Percentiles rank a stretch among this genome's conserved stretches.
Evolutionary conservation across 1,284 basidiomycete species (phyloP).

Genomic region (Fomes fomentarius): DNA sequence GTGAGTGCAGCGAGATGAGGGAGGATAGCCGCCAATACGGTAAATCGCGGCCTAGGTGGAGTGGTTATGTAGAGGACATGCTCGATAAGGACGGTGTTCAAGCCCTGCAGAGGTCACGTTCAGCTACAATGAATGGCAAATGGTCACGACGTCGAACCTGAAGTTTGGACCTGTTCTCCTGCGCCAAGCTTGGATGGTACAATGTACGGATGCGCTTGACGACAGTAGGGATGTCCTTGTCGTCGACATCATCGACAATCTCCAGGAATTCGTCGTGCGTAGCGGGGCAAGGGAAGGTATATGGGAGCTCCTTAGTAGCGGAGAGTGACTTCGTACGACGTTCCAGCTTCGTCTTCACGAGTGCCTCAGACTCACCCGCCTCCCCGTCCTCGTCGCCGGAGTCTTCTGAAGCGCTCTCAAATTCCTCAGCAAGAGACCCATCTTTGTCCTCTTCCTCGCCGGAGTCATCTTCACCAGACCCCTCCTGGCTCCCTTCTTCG

Average conservation of each 20-base stretch:
- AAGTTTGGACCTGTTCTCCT: constrained; percentile 91
- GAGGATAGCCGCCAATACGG: constrained; percentile 69
- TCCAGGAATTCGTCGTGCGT: constrained; percentile 89
- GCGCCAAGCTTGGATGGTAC: constrained; percentile 88
- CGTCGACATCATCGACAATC: constrained; percentile 72
- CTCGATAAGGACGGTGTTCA: constrained; percentile 89
- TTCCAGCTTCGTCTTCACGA: constrained; percentile 24
- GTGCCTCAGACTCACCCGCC: constrained; percentile 46
- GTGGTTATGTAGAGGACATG: constrained; percentile 83
- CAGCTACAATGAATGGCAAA: no score
- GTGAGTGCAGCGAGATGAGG: constrained; percentile 85
- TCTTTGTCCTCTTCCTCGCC: constrained; percentile 33
- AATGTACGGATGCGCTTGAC: constrained; percentile 91
- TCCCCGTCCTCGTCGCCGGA: constrained; percentile 36
- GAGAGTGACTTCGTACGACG: constrained; percentile 21
- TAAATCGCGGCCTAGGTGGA: constrained; percentile 61
- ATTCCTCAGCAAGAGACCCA: constrained; percentile 36
- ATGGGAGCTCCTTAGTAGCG: constrained; percentile 73
- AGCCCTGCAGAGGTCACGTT: constrained; percentile 45
- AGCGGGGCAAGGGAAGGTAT: constrained; percentile 88
- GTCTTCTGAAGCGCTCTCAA: constrained; percentile 28
- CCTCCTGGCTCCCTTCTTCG: constrained; percentile 37
- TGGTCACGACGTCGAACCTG: constrained; percentile 79
- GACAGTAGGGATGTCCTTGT: constrained; percentile 79
- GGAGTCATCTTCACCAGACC: constrained; percentile 39